A percentile compares a stretch with the other conserved stretches of the same genome.
Conservation (phyloP, 305 asterid species). For the Galium porrigens region DNA sequence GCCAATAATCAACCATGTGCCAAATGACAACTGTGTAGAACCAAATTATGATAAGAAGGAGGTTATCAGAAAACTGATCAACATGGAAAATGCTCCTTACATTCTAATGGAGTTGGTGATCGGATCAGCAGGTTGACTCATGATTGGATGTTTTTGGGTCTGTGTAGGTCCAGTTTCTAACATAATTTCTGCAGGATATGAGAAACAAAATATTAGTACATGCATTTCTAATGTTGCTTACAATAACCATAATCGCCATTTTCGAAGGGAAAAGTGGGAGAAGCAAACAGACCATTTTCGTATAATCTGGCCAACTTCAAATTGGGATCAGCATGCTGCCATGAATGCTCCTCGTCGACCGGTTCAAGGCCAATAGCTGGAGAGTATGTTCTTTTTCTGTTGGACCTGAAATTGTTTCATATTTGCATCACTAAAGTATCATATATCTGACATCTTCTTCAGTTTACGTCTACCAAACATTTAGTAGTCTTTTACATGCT, state of each 20-base stretch:
- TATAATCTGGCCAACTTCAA: slow-evolving; percentile 39
- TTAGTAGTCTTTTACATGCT: slow-evolving; percentile 13
- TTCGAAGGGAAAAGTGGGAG: neutral
- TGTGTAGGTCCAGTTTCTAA: slow-evolving; percentile 86
- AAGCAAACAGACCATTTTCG: slow-evolving; percentile 30
- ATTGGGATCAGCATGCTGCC: slow-evolving; percentile 40
- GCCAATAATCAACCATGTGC: slow-evolving; percentile 14
- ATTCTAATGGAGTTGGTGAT: slow-evolving; percentile 56
- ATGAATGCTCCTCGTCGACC: slow-evolving; percentile 58
- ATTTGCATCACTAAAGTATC: neutral
- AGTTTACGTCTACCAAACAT: neutral
- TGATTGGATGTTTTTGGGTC: slow-evolving; percentile 38
- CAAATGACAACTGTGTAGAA: neutral
- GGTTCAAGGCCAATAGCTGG: slow-evolving; percentile 61
- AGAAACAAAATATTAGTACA: neutral
- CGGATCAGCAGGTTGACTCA: slow-evolving; percentile 41
- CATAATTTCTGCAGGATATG: slow-evolving; percentile 38
- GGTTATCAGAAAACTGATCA: slow-evolving; percentile 2
- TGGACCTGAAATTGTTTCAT: slow-evolving; percentile 30
- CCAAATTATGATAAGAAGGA: neutral
- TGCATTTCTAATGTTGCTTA: neutral
- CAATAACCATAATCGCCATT: neutral
- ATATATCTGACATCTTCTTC: neutral
- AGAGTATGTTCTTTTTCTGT: slow-evolving; percentile 53
- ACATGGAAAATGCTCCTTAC: slow-evolving; percentile 22